phyloP scores from a whole-genome alignment of 441 rosid species.

The Arabidopsis hybrid region DNA sequence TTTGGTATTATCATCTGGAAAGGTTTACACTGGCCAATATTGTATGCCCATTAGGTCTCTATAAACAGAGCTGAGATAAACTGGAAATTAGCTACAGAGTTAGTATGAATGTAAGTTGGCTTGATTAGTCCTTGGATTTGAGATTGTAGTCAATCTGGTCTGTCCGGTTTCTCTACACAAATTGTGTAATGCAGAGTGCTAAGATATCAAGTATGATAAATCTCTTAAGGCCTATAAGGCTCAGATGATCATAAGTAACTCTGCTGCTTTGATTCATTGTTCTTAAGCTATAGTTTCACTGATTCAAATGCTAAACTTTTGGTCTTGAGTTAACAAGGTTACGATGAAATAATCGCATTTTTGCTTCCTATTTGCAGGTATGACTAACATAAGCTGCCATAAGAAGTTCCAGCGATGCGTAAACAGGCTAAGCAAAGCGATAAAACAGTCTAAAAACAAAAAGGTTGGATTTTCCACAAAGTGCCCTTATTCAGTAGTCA shows the following conservation, averaged over 20 bases:
- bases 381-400: conserved; percentile 74
- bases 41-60: conserved; percentile 3
- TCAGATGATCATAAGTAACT: neutral
- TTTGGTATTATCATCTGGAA: conserved; percentile 2
- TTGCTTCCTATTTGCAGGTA: conserved; percentile 50
- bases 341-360: neutral
- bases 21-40: neutral
- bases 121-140: conserved; percentile 7
- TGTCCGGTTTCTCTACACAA: neutral
- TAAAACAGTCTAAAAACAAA: conserved; percentile 44
- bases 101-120: neutral
- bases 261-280: neutral
- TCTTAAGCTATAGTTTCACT: neutral
- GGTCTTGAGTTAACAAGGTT: conserved; percentile 11
- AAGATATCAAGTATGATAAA: neutral
- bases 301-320: conserved; percentile 8
- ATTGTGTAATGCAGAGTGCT: neutral
- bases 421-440: conserved; percentile 73
- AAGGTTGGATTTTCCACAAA: conserved; percentile 70
- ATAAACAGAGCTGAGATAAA: too few relatives aligned
- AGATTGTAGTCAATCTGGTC: neutral
- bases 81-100: neutral
- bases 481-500: conserved; percentile 74
- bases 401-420: conserved; percentile 85
- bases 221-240: conserved; percentile 1